These are phyloP conservation scores for Recurvomyces mirabilis DNA, from an alignment of 495 filamentous ascomycete genomes.

Conservation along the genomic window DNA sequence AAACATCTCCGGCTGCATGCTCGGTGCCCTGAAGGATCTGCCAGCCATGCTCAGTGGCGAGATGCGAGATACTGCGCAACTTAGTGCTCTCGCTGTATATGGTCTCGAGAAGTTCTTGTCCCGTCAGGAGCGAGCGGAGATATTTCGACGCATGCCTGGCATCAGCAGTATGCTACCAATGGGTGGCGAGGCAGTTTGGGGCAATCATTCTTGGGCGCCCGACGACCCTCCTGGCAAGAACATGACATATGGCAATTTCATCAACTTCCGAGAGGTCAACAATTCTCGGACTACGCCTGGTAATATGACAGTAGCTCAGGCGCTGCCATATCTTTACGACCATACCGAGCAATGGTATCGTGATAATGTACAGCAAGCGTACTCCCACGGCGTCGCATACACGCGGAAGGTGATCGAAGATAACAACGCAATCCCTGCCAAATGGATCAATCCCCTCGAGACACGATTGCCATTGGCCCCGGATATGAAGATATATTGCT, in stretches of 20 bases:
- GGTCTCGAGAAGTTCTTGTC: constrained; percentile 92
- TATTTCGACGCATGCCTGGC: constrained; percentile 94
- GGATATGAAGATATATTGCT: constrained; percentile 91
- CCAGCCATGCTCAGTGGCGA: constrained; percentile 88
- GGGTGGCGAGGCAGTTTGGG: constrained; percentile 89
- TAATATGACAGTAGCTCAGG: constrained; percentile 72
- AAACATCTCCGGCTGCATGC: constrained; percentile 96
- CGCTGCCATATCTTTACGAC: constrained; percentile 64
- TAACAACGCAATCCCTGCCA: constrained; percentile 69
- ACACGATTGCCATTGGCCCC: constrained; percentile 79
- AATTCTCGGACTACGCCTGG: constrained; percentile 39
- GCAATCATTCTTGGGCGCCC: constrained; percentile 77
- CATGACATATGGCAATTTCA: constrained; percentile 63
- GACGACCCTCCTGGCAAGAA: constrained; percentile 69
- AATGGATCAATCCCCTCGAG: constrained; percentile 94
- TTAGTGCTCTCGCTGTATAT: constrained; percentile 96
- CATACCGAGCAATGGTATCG: constrained; percentile 78
- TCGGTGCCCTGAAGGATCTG: constrained; percentile 84
- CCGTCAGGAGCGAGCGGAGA: constrained; percentile 78
- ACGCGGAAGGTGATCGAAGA: constrained; percentile 70
- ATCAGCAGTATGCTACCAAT: constrained; percentile 96
- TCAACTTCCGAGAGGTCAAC: constrained; percentile 65
- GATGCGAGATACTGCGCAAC: constrained; percentile 95
- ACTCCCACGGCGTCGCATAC: constrained; percentile 81
- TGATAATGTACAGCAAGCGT: constrained; percentile 56